These are phyloP conservation scores for Eimeria maxima DNA, from an alignment of 169 alveolate species.

Conservation along the genomic window DNA sequence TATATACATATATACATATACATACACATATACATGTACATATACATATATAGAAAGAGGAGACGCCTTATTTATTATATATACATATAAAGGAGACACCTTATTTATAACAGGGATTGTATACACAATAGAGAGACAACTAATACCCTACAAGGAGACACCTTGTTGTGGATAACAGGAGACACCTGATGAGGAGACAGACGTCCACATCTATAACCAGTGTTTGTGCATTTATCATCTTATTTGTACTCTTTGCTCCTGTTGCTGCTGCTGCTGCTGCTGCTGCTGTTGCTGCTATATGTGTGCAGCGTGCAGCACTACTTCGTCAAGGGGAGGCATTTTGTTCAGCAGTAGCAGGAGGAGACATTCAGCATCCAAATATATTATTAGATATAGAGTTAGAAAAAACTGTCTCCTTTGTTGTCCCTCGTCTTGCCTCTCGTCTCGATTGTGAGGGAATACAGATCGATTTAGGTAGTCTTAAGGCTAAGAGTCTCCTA, in stretches of 20 bases:
- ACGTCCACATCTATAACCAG: no score
- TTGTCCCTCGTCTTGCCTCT: conserved; percentile 68
- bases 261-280: conserved; percentile 6
- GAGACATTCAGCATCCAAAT: conserved; percentile 75
- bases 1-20: no score
- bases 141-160: no score
- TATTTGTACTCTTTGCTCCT: not conserved
- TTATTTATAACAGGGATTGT: no score
- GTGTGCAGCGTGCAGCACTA: conserved; percentile 59
- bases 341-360: conserved; percentile 75
- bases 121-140: no score
- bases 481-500: conserved; percentile 8
- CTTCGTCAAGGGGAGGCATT: conserved; percentile 77
- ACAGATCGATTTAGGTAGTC: conserved; percentile 54
- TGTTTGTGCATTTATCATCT: no score
- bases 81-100: no score
- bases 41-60: no score
- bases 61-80: no score
- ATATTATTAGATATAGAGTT: conserved; percentile 42
- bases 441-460: conserved; percentile 68
- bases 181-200: no score
- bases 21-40: no score
- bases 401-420: conserved; percentile 68
- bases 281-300: not conserved
- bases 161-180: no score